Conservation (phyloP, 148 eudicot genomes). For the Camellia granthamiana region DNA sequence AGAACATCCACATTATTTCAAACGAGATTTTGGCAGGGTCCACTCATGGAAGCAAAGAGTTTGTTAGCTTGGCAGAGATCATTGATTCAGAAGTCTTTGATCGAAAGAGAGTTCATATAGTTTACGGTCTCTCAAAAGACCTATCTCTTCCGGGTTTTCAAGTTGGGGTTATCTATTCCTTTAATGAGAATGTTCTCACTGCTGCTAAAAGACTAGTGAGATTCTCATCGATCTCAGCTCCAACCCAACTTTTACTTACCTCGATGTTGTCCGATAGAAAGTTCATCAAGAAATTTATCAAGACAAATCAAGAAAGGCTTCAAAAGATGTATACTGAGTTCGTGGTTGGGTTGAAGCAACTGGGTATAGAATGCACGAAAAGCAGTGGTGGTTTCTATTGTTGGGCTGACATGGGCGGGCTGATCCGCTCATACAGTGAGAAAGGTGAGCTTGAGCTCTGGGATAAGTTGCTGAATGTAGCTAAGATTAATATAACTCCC, state of each 20-base stretch:
- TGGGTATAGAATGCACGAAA: conserved; percentile 67
- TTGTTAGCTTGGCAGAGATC: conserved; percentile 71
- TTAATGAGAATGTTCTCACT: conserved; percentile 52
- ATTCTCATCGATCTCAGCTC: conserved; percentile 62
- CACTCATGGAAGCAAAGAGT: conserved; percentile 46
- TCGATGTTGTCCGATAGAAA: conserved; percentile 68
- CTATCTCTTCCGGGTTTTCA: conserved; percentile 59
- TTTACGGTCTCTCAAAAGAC: conserved; percentile 74
- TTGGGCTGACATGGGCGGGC: conserved; percentile 85
- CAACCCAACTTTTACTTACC: conserved; percentile 57
- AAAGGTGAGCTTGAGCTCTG: conserved; percentile 91
- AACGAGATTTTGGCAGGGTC: conserved; percentile 58
- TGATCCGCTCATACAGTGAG: conserved; percentile 76
- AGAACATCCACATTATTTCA: conserved; percentile 83
- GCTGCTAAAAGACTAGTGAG: conserved; percentile 69
- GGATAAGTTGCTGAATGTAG: conserved; percentile 79
- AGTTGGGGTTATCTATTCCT: conserved; percentile 60
- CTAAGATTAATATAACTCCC: conserved; percentile 67
- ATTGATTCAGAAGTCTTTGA: conserved; percentile 66
- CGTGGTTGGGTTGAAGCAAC: conserved; percentile 47
- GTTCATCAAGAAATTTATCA: conserved; percentile 43
- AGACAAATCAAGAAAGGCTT: conserved; percentile 53
- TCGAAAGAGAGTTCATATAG: conserved; percentile 60
- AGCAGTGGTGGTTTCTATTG: conserved; percentile 64
- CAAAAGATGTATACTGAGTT: conserved; percentile 42